Conservation (phyloP, 1,139 yeast genomes). For the Scheffersomyces parashehatae region DNA sequence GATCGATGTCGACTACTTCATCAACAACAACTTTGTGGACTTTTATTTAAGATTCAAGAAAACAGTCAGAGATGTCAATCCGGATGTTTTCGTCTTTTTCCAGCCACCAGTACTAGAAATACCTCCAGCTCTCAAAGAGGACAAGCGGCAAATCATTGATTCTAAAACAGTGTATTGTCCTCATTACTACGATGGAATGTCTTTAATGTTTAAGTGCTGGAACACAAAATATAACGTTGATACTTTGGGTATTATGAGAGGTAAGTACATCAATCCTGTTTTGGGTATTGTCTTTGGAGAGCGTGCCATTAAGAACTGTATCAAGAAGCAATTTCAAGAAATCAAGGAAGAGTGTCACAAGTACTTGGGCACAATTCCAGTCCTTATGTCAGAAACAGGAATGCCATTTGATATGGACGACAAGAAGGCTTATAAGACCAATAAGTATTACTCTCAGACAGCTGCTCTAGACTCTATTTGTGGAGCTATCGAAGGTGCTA, state of each 20-base stretch:
- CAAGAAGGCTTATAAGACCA: slow-evolving; percentile 62
- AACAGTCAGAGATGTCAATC: slow-evolving; percentile 46
- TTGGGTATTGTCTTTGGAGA: slow-evolving; percentile 83
- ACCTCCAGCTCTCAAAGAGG: slow-evolving; percentile 68
- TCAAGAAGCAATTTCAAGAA: slow-evolving; percentile 64
- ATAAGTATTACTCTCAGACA: slow-evolving; percentile 71
- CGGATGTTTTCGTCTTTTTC: slow-evolving; percentile 58
- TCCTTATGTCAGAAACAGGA: slow-evolving; percentile 90
- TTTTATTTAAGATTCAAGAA: slow-evolving; percentile 53
- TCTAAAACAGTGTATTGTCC: slow-evolving; percentile 72
- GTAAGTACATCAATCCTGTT: slow-evolving; percentile 70
- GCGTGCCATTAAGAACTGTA: slow-evolving; percentile 67
- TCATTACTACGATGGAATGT: slow-evolving; percentile 92
- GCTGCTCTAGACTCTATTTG: slow-evolving; percentile 82
- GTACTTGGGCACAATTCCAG: slow-evolving; percentile 64
- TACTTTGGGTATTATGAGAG: slow-evolving; percentile 86
- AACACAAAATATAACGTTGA: slow-evolving; percentile 77
- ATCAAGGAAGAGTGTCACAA: slow-evolving; percentile 63
- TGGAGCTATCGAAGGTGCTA: slow-evolving; percentile 72
- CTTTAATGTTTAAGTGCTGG: slow-evolving; percentile 88
- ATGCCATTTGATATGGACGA: slow-evolving; percentile 95
- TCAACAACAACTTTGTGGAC: slow-evolving; percentile 60
- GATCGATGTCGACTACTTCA: slow-evolving; percentile 60
- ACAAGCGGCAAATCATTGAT: slow-evolving; percentile 55
- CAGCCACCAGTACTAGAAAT: slow-evolving; percentile 83